Conservation (phyloP, 2,329 filamentous ascomycete species). For the Clonostachys rosea region DNA sequence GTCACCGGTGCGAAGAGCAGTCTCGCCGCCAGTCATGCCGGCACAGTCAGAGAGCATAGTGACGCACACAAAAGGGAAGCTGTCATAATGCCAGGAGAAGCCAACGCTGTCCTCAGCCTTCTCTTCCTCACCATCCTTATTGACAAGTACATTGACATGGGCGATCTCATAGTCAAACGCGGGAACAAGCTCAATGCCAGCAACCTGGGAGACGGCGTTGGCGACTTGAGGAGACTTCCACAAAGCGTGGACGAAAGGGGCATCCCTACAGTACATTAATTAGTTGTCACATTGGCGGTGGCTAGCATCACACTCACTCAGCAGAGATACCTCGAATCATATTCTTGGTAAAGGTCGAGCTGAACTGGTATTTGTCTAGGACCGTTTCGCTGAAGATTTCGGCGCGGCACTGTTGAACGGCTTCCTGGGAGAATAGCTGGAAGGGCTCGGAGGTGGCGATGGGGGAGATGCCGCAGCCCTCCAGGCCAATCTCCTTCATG, state of each 20-base stretch:
- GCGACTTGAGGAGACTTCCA: constrained; percentile 37
- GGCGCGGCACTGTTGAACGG: constrained; percentile 54
- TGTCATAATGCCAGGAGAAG: constrained; percentile 61
- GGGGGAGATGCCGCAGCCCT: constrained; percentile 53
- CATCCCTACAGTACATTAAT: constrained; percentile 33
- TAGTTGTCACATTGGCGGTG: too few species aligned
- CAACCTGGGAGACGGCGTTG: constrained; percentile 41
- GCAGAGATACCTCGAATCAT: constrained; percentile 41
- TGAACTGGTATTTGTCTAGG: constrained; percentile 49
- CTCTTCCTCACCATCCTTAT: constrained; percentile 28
- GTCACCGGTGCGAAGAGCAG: constrained; percentile 47
- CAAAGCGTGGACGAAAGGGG: constrained; percentile 56
- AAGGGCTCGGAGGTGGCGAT: constrained; percentile 63
- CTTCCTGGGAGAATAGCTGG: constrained; percentile 55
- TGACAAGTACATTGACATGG: constrained; percentile 47
- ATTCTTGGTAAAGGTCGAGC: constrained; percentile 39
- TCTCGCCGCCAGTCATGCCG: constrained; percentile 61
- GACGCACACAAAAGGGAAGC: constrained; percentile 67
- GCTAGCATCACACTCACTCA: background rate
- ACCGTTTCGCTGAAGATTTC: constrained; percentile 58
- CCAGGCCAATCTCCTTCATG: constrained; percentile 56
- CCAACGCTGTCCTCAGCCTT: constrained; percentile 46
- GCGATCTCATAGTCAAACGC: constrained; percentile 50
- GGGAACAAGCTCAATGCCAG: constrained; percentile 48
- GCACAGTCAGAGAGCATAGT: constrained; percentile 61